Evolutionary conservation across 768 basidiomycete genomes (phyloP).

Genomic region (Thelephora ganbajun): DNA sequence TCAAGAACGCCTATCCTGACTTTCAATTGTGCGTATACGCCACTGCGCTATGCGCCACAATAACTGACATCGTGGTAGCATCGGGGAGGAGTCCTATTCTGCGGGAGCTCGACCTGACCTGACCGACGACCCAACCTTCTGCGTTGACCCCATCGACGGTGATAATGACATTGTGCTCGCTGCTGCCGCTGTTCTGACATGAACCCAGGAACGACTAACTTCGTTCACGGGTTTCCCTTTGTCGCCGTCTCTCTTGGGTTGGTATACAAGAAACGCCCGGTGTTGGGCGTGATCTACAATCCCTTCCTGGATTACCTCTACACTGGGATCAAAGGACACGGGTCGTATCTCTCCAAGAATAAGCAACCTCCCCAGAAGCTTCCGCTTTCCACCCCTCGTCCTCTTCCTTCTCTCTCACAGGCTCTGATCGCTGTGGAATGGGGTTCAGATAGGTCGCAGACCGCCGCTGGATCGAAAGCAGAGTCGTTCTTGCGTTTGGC

Average conservation of each 20-base stretch:
- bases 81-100: conserved; percentile 90
- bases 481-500: conserved; percentile 63
- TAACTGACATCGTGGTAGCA: conserved; percentile 29
- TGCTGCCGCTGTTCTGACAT: neutral
- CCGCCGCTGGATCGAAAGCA: conserved; percentile 42
- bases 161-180: neutral
- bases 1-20: conserved; percentile 49
- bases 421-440: conserved; percentile 71
- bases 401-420: conserved; percentile 51
- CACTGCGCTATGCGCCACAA: neutral
- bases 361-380: conserved; percentile 30
- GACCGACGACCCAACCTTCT: conserved; percentile 87
- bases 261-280: conserved; percentile 66
- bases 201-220: conserved; percentile 69
- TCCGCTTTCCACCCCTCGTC: conserved; percentile 47
- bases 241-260: conserved; percentile 87
- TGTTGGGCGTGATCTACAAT: conserved; percentile 87
- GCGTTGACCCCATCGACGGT: conserved; percentile 88
- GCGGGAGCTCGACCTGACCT: conserved; percentile 54
- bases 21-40: conserved; percentile 67
- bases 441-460: conserved; percentile 62
- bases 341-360: conserved; percentile 47
- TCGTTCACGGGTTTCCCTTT: conserved; percentile 76
- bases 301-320: conserved; percentile 85
- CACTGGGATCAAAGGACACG: conserved; percentile 65